A percentile compares a stretch with the other conserved stretches of the same genome.
Conservation (phyloP, 2,329 filamentous ascomycete genomes). For the Neonectria faginata region DNA sequence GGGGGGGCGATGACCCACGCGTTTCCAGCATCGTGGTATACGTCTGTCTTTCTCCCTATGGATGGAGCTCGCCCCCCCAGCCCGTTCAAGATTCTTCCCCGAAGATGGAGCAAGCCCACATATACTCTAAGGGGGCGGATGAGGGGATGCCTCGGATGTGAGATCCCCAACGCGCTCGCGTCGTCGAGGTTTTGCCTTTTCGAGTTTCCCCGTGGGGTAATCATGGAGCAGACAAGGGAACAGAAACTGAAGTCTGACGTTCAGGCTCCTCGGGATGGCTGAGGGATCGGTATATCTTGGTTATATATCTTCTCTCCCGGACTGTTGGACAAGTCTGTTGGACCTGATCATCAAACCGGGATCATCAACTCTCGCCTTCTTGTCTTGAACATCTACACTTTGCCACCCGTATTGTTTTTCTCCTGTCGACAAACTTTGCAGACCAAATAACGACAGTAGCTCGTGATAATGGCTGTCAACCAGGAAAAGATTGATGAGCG, state of each 20-base stretch:
- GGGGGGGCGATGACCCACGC: background rate
- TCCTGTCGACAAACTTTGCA: background rate
- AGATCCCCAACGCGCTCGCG: background rate
- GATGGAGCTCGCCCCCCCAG: background rate
- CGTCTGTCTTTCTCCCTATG: background rate
- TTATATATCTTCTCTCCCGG: background rate
- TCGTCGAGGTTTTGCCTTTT: background rate
- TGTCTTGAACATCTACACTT: too few species aligned
- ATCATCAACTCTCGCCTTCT: background rate
- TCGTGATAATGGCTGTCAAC: constrained; percentile 19
- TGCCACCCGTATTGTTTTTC: background rate
- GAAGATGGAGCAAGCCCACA: background rate
- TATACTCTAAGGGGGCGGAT: background rate
- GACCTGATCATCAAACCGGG: background rate
- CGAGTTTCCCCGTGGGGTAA: constrained; percentile 16
- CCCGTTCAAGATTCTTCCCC: background rate
- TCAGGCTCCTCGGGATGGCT: background rate
- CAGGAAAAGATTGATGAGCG: constrained; percentile 7
- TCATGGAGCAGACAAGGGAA: background rate
- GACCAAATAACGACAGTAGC: background rate
- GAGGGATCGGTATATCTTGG: background rate
- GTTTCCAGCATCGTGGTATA: background rate
- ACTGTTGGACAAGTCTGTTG: background rate
- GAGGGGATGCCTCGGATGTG: constrained; percentile 15
- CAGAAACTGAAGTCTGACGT: background rate